A percentile compares a stretch with the other conserved stretches of the same genome.
These are phyloP conservation scores for Candida ulmi DNA, from an alignment of 805 yeast genomes.

Conservation along the genomic window DNA sequence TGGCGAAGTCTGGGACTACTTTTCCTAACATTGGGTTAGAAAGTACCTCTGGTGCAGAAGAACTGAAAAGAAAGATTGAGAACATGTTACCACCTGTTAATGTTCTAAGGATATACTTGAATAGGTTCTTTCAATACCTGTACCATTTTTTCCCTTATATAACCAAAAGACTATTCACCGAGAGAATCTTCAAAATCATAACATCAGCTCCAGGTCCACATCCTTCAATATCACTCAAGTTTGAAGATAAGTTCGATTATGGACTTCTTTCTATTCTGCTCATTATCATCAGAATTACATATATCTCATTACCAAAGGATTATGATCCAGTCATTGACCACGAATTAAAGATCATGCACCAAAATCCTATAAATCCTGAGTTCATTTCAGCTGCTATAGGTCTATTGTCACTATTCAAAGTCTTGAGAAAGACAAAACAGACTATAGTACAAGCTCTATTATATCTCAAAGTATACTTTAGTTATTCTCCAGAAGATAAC, in stretches of 20 bases:
- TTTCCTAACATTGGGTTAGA: conserved; percentile 12
- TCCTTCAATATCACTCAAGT: conserved; percentile 23
- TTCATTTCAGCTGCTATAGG: conserved; percentile 32
- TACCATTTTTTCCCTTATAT: conserved; percentile 46
- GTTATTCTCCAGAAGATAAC: conserved; percentile 42
- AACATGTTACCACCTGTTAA: conserved; percentile 32
- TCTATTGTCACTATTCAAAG: conserved; percentile 36
- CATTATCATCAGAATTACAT: conserved; percentile 35
- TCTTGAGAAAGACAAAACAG: conserved; percentile 33
- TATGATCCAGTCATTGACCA: not conserved
- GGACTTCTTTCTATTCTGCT: conserved; percentile 35
- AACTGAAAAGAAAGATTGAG: conserved; percentile 28
- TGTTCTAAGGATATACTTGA: conserved; percentile 35
- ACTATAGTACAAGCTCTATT: conserved; percentile 39
- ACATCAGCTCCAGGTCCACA: conserved; percentile 28
- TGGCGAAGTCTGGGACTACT: conserved; percentile 8
- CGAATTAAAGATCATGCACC: conserved; percentile 21
- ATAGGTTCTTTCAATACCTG: conserved; percentile 35
- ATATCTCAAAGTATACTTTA: conserved; percentile 34
- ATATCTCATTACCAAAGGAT: conserved; percentile 33
- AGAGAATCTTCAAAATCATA: conserved; percentile 23
- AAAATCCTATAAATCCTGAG: conserved; percentile 35
- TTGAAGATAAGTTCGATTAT: conserved; percentile 35
- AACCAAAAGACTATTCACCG: conserved; percentile 31
- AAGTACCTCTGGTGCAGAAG: not conserved